Evolutionary conservation across 768 basidiomycete species (phyloP), one percentile per base, ranked within the genome.

Genomic region (Phaffia tasmanica): DNA sequence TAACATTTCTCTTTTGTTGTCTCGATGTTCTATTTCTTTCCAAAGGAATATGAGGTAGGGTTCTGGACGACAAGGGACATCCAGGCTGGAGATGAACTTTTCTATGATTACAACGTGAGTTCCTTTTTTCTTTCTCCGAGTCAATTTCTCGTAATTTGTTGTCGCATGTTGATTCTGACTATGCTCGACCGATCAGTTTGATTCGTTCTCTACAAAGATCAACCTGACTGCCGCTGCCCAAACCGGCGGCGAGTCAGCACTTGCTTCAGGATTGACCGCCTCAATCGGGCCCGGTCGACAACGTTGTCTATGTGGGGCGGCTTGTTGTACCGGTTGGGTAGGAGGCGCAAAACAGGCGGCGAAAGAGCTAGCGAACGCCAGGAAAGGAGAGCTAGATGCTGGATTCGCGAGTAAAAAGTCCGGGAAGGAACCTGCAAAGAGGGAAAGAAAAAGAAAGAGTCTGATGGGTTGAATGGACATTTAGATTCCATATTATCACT

Each of bases 31-130:
- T 42, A 5, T 42, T 42, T 42, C 11, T 11, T 42, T 11, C 35
- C 35, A 5, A 42, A 42, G 62, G 78, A 78, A 71, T 78, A 72
- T 57, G 76, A 78, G 67, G 73, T 78, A 19, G 78, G 78, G 16
- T 72, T 77, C 70, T 78, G 77, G 75, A 75, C 77, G 4, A 50
- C 72, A 42, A 70, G 72, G 54, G 74, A 78, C 64, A 78, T 78
- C 63, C 62, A 62, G 3, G 63, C 70, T 2, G 76, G 76, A 19
- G 75, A 77, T 65, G 78, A 78, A 74, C 72, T 77, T 18, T 76
- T 72, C 62, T 76, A 75, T 71, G 73, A 76, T 61, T 77, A 77
- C 73, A 77, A 76, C 71, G 75, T 75, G 65, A 72, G 75, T 49
- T 71, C 73, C 4, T 76, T 75, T 63, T 69, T 3, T 70, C 71